phyloP scores from a whole-genome alignment of 768 basidiomycete genomes.

The Boletus tylopilopsis region DNA sequence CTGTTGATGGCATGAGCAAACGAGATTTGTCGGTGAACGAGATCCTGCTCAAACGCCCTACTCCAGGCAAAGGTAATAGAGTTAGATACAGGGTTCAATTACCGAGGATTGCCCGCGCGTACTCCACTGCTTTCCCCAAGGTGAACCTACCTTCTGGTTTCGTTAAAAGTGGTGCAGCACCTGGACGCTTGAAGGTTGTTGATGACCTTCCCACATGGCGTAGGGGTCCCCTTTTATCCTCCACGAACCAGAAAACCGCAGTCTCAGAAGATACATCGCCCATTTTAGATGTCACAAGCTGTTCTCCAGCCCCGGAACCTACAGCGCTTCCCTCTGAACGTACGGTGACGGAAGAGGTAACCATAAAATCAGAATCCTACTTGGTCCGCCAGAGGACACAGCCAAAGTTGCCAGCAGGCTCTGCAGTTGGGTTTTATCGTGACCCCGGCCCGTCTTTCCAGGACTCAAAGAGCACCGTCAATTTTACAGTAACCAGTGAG shows the following conservation, averaged over 20 bases:
- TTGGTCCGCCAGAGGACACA: constrained; percentile 47
- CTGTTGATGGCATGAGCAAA: constrained; percentile 58
- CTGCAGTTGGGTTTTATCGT: constrained; percentile 70
- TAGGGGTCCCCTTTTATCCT: constrained; percentile 24
- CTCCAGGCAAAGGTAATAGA: constrained; percentile 29
- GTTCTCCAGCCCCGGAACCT: constrained; percentile 61
- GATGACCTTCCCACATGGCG: constrained; percentile 41
- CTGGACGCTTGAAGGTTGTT: constrained; percentile 31
- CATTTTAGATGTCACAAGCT: constrained; percentile 53
- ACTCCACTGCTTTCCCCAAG: constrained; percentile 25
- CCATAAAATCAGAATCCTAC: constrained; percentile 23
- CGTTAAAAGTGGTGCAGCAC: constrained; percentile 12
- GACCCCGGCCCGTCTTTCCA: constrained; percentile 51
- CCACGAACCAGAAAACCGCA: constrained; percentile 5
- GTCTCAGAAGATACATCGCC: constrained; percentile 11
- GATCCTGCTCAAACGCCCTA: constrained; percentile 52
- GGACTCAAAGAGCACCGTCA: constrained; percentile 50
- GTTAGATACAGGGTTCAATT: constrained; percentile 35
- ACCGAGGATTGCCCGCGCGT: constrained; percentile 22
- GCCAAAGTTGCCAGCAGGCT: constrained; percentile 69
- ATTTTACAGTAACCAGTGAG: constrained; percentile 79
- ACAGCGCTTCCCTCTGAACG: constrained; percentile 20
- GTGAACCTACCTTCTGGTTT: constrained; percentile 38
- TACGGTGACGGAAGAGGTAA: constrained; percentile 33
- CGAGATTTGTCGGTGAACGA: constrained; percentile 64